phyloP scores from a whole-genome alignment of 2,329 filamentous ascomycete species.

The Cladosporium austrohemisphaericum region DNA sequence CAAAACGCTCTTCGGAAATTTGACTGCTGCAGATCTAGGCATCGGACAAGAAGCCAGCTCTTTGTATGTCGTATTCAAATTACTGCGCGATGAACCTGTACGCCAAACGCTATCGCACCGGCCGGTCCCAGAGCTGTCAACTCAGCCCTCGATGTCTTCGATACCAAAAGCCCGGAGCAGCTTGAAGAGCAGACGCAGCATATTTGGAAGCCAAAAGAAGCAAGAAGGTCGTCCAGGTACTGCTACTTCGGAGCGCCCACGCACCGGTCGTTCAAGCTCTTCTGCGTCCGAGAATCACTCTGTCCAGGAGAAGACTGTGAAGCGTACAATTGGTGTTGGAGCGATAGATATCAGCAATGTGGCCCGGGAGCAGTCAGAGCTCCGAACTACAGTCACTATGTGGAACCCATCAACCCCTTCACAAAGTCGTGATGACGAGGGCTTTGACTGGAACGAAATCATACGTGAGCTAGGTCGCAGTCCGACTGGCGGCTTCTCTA shows the following conservation, averaged over 20 bases:
- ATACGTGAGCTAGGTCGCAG: slow-evolving; percentile 71
- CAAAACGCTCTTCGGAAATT: slow-evolving; percentile 82
- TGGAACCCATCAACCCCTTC: slow-evolving; percentile 61
- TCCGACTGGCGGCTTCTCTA: slow-evolving; percentile 62
- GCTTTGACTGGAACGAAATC: slow-evolving; percentile 68
- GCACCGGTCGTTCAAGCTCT: slow-evolving; percentile 25
- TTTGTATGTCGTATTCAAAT: slow-evolving; percentile 78
- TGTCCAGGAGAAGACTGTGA: slow-evolving; percentile 49
- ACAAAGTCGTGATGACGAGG: slow-evolving; percentile 56
- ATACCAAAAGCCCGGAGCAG: slow-evolving; percentile 21
- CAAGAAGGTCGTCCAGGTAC: slow-evolving; percentile 21
- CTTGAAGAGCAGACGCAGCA: slow-evolving; percentile 43
- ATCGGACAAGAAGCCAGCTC: slow-evolving; percentile 61
- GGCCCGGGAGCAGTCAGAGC: slow-evolving; percentile 24
- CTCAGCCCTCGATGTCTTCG: slow-evolving; percentile 15
- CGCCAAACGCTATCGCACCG: slow-evolving; percentile 16
- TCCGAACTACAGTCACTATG: slow-evolving; percentile 54
- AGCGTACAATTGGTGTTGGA: slow-evolving; percentile 72
- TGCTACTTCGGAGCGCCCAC: slow-evolving; percentile 20
- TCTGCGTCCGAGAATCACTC: slow-evolving; percentile 8
- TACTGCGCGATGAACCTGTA: slow-evolving; percentile 58
- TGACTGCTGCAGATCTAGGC: slow-evolving; percentile 72
- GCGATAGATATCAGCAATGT: slow-evolving; percentile 65
- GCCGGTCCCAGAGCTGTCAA: neutral
- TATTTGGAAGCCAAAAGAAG: slow-evolving; percentile 65